Evolutionary conservation across 2,329 filamentous ascomycete genomes (phyloP), one percentile per base, ranked within the genome.

Genomic region (Hymenoscyphus salicellus): DNA sequence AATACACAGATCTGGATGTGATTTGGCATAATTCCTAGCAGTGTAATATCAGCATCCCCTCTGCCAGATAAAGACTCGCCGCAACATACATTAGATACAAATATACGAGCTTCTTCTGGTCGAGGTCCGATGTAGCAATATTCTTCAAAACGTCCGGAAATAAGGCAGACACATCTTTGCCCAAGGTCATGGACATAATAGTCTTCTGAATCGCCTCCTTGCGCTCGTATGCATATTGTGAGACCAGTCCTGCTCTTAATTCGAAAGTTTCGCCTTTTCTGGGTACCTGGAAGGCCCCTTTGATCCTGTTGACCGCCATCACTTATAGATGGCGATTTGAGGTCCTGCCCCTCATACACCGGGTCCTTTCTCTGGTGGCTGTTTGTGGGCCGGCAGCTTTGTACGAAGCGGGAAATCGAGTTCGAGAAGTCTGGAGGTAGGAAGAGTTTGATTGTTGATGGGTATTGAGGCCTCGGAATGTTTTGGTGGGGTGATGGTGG

Each of bases 181-280:
- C 95, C 72, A 99, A 79, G 1, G 95, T 99, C 95, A 99, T 99
- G 77, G 95, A 93, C 93, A 98, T 98, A 81, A 99, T 99, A 70
- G 95, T 99, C 84, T 97, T 98, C 78, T 99, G 95, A 73, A 99
- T 99, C 28, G 95, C 91, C 82, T 99, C 95, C 80, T 99, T 99
- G 75, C 93, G 89, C 86, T 99, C 95, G 81, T 96, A 97, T 66
- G 95, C 95, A 89, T 98, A 99, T 82, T 99, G 95, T 69, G 95
- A 99, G 69, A 96, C 95, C 77, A 99, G 83, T 46, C 95, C 95
- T 69, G 94, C 92, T 78, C 95, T 90, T 79, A 99, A 82, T 83
- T 99, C 95, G 77, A 97, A 98, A 17, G 95, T 99, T 82, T 99
- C 95, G 78, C 95, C 95, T 83, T 99, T 99, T 75, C 90, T 88